Evolutionary conservation across 257 asterid species (phyloP), one percentile per base, ranked within the genome.

Genomic region (Solanum raphanifolium): DNA sequence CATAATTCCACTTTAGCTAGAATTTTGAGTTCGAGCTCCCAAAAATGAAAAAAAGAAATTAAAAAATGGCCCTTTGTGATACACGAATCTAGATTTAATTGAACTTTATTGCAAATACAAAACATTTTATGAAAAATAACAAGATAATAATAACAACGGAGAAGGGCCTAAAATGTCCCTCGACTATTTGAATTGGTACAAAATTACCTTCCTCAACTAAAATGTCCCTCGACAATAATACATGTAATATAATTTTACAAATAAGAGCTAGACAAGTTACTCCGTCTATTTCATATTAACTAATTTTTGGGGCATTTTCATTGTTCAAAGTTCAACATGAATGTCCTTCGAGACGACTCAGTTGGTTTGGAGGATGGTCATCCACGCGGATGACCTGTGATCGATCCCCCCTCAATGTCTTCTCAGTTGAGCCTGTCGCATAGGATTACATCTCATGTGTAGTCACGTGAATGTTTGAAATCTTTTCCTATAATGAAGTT

Each of bases 331-430:
- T 52, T 18, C 10, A 18, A 52, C 10, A 18, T 18, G 65, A 55
- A 55, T 18, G 9, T 18, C 10, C n/a, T 55, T 18, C 65, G n/a
- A 0, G 10, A 18, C 1, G 0, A 18, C 9, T 55, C n/a, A 6
- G n/a, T 55, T 55, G 23, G 10, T 52, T 52, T 52, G n/a, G 4
- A 52, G 62, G n/a, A 0, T 48, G 23, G 9, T 48, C 9, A 48
- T 48, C 21, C 23, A 52, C 9, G 0, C 9, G 3, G 4, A 2
- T 52, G n/a, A 52, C 23, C 10, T 18, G 4, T 0, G 9, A 6
- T 55, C 65, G 0, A 0, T 55, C n/a, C 4, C 0, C 7, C 65
- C 10, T 52, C 10, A 55, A 55, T 55, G 4, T 18, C n/a, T 52
- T 52, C n/a, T 52, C n/a, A 52, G 4, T 52, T 7, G 62, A 52